Evolutionary conservation across 352 stramenopile species (phyloP).

Genomic region (Thraustochytrium sp.): DNA sequence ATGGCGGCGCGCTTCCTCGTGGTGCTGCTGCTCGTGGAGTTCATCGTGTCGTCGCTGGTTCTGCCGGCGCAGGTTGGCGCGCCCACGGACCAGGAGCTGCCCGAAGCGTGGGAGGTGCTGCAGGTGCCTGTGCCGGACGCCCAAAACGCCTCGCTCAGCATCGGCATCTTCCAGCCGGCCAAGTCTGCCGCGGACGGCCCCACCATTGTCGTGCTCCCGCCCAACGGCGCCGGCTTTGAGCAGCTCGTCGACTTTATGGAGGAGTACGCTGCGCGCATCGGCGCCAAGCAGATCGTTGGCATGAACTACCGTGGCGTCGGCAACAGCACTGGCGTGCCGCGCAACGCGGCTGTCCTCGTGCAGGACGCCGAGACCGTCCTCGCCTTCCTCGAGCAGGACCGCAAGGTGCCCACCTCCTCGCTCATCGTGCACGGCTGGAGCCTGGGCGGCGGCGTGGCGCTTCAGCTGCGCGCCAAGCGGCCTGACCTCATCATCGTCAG

Average conservation of each 20-base stretch:
- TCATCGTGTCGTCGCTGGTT: background rate
- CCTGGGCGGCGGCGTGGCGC: constrained; percentile 1
- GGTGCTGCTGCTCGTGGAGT: background rate
- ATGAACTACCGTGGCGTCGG: constrained; percentile 24
- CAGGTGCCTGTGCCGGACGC: background rate
- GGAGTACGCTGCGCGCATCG: background rate
- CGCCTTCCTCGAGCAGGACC: background rate
- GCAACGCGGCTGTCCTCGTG: background rate
- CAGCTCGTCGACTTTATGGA: background rate
- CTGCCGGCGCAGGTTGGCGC: background rate
- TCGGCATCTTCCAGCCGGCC: background rate
- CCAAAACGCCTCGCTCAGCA: background rate
- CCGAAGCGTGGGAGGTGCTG: background rate
- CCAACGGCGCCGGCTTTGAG: constrained; percentile 27
- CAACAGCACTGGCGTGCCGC: background rate
- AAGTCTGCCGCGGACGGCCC: background rate
- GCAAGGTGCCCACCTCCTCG: background rate
- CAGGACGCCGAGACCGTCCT: background rate
- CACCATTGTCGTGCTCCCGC: background rate
- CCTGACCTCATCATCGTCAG: constrained; percentile 4
- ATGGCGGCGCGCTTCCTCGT: background rate
- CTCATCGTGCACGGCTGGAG: constrained; percentile 13
- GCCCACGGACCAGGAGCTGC: background rate
- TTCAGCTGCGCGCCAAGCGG: background rate
- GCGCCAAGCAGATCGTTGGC: background rate